These are phyloP conservation scores for Daphne laureola DNA, from an alignment of 441 rosid genomes.

Conservation along the genomic window DNA sequence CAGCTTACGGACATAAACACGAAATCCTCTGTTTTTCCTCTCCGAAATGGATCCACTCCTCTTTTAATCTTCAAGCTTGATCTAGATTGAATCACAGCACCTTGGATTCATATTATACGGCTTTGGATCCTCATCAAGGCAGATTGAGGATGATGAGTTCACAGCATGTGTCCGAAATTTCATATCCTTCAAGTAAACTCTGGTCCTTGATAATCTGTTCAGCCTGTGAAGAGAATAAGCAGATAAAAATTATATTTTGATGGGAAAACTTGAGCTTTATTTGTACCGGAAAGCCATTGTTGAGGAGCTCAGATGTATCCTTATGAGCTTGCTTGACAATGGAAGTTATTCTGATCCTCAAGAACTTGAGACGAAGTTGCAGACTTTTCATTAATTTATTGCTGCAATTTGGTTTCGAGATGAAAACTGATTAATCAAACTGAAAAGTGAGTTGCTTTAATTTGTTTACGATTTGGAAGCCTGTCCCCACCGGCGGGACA, in stretches of 20 bases:
- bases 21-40: too few species aligned
- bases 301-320: constrained; percentile 18
- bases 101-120: too few species aligned
- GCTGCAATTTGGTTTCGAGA: constrained; percentile 16
- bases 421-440: neutral
- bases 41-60: too few species aligned
- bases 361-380: constrained; percentile 17
- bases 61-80: too few species aligned
- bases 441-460: too few species aligned
- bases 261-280: neutral
- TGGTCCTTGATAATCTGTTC: constrained; percentile 20
- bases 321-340: constrained; percentile 13
- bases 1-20: too few species aligned
- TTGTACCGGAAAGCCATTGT: constrained; percentile 14
- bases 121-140: too few species aligned
- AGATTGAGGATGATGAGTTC: constrained; percentile 21
- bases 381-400: constrained; percentile 13
- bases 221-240: constrained; percentile 12
- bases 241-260: too few species aligned
- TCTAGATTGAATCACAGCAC: too few species aligned
- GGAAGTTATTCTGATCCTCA: constrained; percentile 18
- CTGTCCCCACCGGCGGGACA: constrained; percentile 22
- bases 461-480: constrained; percentile 27
- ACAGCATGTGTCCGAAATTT: constrained; percentile 18
- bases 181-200: constrained; percentile 20